phyloP scores from a whole-genome alignment of 805 yeast genomes.

The Metschnikowia santaceciliae region DNA sequence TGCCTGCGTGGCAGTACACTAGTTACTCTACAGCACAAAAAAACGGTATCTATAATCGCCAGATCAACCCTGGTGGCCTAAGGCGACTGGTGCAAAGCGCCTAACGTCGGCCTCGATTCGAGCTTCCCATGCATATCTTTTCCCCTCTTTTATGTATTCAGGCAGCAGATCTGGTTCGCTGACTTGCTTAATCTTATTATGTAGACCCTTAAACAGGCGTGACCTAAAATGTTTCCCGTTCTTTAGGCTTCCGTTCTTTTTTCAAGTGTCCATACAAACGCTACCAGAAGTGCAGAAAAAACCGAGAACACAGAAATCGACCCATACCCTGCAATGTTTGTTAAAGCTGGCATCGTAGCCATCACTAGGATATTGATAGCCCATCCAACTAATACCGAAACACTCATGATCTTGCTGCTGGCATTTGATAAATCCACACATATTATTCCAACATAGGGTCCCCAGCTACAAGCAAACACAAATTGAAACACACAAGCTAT shows the following conservation, averaged over 20 bases:
- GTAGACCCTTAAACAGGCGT: not conserved
- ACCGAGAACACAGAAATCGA: conserved; percentile 20
- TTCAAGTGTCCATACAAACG: conserved; percentile 7
- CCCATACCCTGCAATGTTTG: conserved; percentile 17
- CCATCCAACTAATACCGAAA: conserved; percentile 22
- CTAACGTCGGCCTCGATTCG: not conserved
- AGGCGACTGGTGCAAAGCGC: not conserved
- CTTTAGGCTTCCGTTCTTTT: not conserved
- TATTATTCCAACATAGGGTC: conserved; percentile 27
- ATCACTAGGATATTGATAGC: conserved; percentile 21
- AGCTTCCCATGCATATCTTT: not conserved
- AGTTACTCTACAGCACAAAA: not conserved
- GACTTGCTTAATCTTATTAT: not conserved
- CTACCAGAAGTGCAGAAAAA: conserved; percentile 16
- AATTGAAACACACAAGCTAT: conserved; percentile 20
- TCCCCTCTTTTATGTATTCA: not conserved
- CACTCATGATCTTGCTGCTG: conserved; percentile 18
- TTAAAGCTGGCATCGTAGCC: conserved; percentile 12
- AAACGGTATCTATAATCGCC: not conserved
- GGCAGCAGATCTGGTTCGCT: not conserved
- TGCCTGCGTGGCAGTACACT: conserved; percentile 3
- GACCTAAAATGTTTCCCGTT: not conserved
- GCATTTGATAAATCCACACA: conserved; percentile 22
- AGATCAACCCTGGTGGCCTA: not conserved
- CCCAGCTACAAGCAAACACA: conserved; percentile 29